Conservation (phyloP, 805 yeast genomes). For the Saccharomycodes ludwigii region DNA sequence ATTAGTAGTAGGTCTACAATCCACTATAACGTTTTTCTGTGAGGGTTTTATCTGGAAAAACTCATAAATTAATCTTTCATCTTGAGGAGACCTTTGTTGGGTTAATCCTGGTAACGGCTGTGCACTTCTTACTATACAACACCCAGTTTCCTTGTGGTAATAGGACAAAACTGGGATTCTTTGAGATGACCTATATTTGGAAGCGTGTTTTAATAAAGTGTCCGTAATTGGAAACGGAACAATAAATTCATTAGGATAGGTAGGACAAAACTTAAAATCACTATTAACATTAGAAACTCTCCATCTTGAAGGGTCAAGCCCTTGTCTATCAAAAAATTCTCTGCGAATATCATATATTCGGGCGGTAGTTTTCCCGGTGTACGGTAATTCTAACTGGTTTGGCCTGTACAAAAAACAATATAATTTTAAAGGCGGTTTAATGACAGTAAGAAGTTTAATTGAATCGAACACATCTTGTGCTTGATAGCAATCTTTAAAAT, state of each 20-base stretch:
- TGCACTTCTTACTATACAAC: conserved; percentile 77
- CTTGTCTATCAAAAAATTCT: conserved; percentile 65
- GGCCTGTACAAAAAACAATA: conserved; percentile 81
- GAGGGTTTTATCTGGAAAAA: conserved; percentile 49
- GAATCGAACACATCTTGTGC: conserved; percentile 66
- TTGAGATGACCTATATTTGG: conserved; percentile 72
- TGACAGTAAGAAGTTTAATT: conserved; percentile 51
- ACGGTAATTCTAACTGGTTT: conserved; percentile 49
- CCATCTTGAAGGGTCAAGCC: conserved; percentile 43
- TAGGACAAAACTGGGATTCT: conserved; percentile 78
- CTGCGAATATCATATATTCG: conserved; percentile 50
- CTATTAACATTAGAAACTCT: conserved; percentile 53
- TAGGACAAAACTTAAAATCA: conserved; percentile 52
- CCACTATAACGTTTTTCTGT: conserved; percentile 61
- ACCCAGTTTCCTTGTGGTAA: conserved; percentile 53
- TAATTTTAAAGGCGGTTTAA: conserved; percentile 39
- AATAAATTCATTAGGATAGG: conserved; percentile 59
- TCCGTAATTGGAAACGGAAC: conserved; percentile 77
- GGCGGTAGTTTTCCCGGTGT: no score
- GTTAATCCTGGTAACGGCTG: conserved; percentile 90
- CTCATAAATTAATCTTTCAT: conserved; percentile 69
- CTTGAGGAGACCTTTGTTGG: conserved; percentile 80
- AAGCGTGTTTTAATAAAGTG: conserved; percentile 69
- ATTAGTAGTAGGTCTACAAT: conserved; percentile 85
- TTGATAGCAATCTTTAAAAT: conserved; percentile 44